Conservation (phyloP, 306 rosid species). For the Malus sylvestris region DNA sequence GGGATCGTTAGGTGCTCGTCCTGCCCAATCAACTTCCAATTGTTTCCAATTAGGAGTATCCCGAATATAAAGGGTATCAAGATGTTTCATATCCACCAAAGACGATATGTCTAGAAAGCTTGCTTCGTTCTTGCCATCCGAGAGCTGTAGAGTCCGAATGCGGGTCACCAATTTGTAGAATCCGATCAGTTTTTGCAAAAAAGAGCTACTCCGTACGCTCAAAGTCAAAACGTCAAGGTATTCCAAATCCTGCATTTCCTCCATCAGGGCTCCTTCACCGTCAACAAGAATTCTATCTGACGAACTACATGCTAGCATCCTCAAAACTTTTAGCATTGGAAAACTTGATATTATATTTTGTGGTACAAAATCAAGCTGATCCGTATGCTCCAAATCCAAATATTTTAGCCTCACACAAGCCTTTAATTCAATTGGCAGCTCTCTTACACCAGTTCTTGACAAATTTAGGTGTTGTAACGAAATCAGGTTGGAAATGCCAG, state of each 20-base stretch:
- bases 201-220: not conserved
- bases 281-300: not conserved
- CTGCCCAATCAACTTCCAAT: not conserved
- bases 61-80: not conserved
- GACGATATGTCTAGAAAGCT: not conserved
- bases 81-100: not conserved
- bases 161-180: not conserved
- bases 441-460: not conserved
- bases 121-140: too few relatives aligned
- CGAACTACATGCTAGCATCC: not conserved
- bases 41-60: not conserved
- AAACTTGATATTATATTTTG: not conserved
- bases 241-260: not conserved
- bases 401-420: not conserved
- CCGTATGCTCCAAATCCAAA: not conserved
- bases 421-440: not conserved
- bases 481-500: not conserved
- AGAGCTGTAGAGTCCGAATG: not conserved
- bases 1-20: not conserved
- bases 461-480: not conserved
- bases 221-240: not conserved
- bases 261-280: not conserved
- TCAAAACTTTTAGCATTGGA: not conserved
- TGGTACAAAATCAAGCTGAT: not conserved
- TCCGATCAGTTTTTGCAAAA: not conserved